A percentile compares a stretch with the other conserved stretches of the same genome.
These are phyloP conservation scores for Sonneratia alba DNA, from an alignment of 345 rosid genomes.

Conservation along the genomic window DNA sequence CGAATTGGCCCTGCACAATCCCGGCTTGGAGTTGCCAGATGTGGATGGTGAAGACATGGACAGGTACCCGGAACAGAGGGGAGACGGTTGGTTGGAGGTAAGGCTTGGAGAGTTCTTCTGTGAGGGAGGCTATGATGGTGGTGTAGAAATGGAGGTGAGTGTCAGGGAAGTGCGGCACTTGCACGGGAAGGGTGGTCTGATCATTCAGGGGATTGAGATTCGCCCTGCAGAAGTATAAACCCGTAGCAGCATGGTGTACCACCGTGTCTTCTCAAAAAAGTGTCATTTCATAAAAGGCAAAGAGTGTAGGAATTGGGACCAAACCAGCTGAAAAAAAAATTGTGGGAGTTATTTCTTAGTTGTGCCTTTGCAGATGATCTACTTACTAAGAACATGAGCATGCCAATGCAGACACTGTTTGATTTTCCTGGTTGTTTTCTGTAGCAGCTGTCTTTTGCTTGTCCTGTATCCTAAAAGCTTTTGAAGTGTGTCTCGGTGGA, in stretches of 20 bases:
- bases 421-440: no score
- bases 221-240: slow-evolving; percentile 17
- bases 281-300: not conserved
- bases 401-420: no score
- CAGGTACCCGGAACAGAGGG: slow-evolving; percentile 3
- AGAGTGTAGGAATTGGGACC: no score
- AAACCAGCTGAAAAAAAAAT: no score
- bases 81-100: slow-evolving; percentile 23
- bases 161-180: slow-evolving; percentile 10
- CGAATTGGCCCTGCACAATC: not conserved
- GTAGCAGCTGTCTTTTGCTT: no score
- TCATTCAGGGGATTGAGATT: slow-evolving; percentile 33
- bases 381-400: no score
- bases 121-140: slow-evolving; percentile 8
- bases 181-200: slow-evolving; percentile 14
- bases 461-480: no score
- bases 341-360: no score
- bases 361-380: no score
- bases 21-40: not conserved
- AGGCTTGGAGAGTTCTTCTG: slow-evolving; percentile 20
- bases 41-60: not conserved
- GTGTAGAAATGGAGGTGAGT: slow-evolving; percentile 13
- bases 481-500: no score
- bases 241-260: no score
- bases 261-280: no score